Conservation (phyloP, 2,329 filamentous ascomycete genomes). For the Furcasterigmium sp. region DNA sequence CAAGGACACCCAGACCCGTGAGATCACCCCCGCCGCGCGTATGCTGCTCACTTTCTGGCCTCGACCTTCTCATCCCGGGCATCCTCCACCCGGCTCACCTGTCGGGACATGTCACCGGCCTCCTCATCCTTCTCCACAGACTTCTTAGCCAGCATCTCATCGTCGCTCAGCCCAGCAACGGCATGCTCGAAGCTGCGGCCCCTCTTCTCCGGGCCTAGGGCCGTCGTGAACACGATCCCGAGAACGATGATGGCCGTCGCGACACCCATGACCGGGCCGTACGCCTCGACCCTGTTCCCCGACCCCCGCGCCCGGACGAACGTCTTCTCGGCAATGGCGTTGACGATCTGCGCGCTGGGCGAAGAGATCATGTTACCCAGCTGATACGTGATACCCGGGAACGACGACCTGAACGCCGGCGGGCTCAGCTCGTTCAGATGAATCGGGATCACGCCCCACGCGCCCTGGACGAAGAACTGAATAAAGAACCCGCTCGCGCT, state of each 20-base stretch:
- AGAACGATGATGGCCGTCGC: slow-evolving; percentile 71
- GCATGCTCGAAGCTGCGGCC: slow-evolving; percentile 64
- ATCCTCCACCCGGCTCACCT: neutral
- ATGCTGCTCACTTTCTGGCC: too few relatives aligned
- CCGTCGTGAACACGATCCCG: slow-evolving; percentile 63
- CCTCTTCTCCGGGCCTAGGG: slow-evolving; percentile 69
- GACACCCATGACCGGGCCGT: slow-evolving; percentile 70
- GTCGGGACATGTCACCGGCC: neutral
- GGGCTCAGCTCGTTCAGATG: slow-evolving; percentile 72
- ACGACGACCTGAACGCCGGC: slow-evolving; percentile 63
- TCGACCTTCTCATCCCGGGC: neutral
- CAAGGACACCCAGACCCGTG: too few relatives aligned
- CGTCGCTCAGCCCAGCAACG: slow-evolving; percentile 27
- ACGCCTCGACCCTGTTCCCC: slow-evolving; percentile 59
- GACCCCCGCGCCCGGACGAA: slow-evolving; percentile 31
- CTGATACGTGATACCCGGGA: slow-evolving; percentile 69
- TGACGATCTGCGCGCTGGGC: slow-evolving; percentile 71
- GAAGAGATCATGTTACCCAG: slow-evolving; percentile 71
- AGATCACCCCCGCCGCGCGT: too few relatives aligned
- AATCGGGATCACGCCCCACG: slow-evolving; percentile 65
- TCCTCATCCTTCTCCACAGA: slow-evolving; percentile 19
- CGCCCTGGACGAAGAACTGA: slow-evolving; percentile 63
- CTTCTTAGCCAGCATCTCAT: slow-evolving; percentile 16
- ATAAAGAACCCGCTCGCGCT: slow-evolving; percentile 64
- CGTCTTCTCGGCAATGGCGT: slow-evolving; percentile 62